These are phyloP conservation scores for Metarhizium brunneum DNA, from an alignment of 2,329 filamentous ascomycete species.

Conservation along the genomic window DNA sequence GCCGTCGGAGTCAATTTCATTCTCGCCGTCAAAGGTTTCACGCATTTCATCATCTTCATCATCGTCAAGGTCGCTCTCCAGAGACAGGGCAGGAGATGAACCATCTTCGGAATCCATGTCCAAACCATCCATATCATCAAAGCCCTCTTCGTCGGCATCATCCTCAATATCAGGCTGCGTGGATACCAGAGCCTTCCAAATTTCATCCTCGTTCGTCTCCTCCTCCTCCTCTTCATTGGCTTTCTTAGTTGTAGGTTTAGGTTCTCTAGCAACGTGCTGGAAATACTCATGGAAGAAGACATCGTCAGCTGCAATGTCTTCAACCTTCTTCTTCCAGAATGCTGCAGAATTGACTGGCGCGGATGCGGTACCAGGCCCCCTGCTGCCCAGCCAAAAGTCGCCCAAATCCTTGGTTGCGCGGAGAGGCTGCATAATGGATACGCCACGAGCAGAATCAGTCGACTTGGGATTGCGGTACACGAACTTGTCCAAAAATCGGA, in stretches of 20 bases:
- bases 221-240: slow-evolving; percentile 39
- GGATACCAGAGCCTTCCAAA: slow-evolving; percentile 84
- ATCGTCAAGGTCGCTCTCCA: slow-evolving; percentile 37
- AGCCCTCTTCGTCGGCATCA: slow-evolving; percentile 42
- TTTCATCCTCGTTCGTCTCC: slow-evolving; percentile 63
- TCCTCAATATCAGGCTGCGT: slow-evolving; percentile 57
- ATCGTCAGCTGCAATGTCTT: slow-evolving; percentile 82
- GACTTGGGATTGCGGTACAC: slow-evolving; percentile 92
- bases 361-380: slow-evolving; percentile 26
- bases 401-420: slow-evolving; percentile 40
- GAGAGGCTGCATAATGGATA: slow-evolving; percentile 95
- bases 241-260: slow-evolving; percentile 43
- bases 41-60: slow-evolving; percentile 35
- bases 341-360: slow-evolving; percentile 66
- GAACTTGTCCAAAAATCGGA: slow-evolving; percentile 95
- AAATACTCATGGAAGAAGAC: slow-evolving; percentile 99
- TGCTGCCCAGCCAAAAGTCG: slow-evolving; percentile 48
- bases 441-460: slow-evolving; percentile 57
- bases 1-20: slow-evolving; percentile 33
- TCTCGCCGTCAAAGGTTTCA: slow-evolving; percentile 29
- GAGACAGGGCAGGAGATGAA: slow-evolving; percentile 21
- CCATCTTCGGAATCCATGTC: slow-evolving; percentile 41
- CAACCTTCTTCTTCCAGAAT: slow-evolving; percentile 87
- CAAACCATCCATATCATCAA: slow-evolving; percentile 39
- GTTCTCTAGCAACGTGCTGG: slow-evolving; percentile 56